Conservation (phyloP, 2,329 filamentous ascomycete genomes). For the Penicillium freii region DNA sequence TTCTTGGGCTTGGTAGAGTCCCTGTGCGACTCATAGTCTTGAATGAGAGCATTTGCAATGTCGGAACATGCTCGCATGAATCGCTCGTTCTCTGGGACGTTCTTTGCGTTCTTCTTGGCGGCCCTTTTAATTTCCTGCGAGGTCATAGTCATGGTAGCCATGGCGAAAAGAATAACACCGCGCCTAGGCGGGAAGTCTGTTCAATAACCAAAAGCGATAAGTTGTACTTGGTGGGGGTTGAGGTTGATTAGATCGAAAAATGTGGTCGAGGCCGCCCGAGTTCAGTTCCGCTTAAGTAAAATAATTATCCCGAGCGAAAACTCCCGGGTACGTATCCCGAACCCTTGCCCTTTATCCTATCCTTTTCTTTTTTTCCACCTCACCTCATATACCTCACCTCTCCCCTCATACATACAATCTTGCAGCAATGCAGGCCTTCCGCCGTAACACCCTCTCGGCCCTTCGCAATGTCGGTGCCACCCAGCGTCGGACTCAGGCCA, state of each 20-base stretch:
- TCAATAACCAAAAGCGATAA: background rate
- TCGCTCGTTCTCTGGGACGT: conserved; percentile 89
- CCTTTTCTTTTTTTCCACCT: conserved; percentile 20
- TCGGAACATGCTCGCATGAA: conserved; percentile 94
- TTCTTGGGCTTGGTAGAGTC: conserved; percentile 70
- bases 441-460: conserved; percentile 69
- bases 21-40: conserved; percentile 82
- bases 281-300: conserved; percentile 38
- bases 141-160: conserved; percentile 64
- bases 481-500: conserved; percentile 68
- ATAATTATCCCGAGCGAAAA: conserved; percentile 38
- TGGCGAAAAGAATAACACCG: conserved; percentile 38
- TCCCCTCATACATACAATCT: conserved; percentile 15
- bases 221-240: conserved; percentile 12
- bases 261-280: conserved; percentile 28
- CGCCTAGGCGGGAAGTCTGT: conserved; percentile 3
- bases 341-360: conserved; percentile 22
- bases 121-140: conserved; percentile 55
- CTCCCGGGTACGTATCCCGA: conserved; percentile 32
- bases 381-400: conserved; percentile 11
- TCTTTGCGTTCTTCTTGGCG: conserved; percentile 66
- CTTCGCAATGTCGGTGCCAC: conserved; percentile 59
- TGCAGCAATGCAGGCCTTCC: conserved; percentile 74
- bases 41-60: conserved; percentile 88
- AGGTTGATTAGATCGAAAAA: conserved; percentile 27